These are phyloP conservation scores for Abrus precatorius DNA, from an alignment of 306 rosid genomes.

Conservation along the genomic window DNA sequence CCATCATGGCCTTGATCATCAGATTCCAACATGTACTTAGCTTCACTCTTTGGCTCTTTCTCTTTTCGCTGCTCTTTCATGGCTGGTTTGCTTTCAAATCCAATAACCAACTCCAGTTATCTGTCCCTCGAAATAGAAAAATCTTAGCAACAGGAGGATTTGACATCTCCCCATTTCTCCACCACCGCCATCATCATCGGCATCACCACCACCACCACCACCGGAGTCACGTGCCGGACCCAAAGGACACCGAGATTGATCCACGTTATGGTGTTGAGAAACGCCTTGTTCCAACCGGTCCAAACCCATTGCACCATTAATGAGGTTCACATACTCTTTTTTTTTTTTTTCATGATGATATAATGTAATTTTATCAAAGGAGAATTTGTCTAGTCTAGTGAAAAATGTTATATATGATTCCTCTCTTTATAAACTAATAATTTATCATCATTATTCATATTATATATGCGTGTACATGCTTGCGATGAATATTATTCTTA, in stretches of 20 bases:
- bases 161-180: conserved; percentile 70
- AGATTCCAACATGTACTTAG: conserved; percentile 50
- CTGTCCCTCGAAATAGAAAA: conserved; percentile 55
- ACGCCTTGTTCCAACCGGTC: conserved; percentile 96
- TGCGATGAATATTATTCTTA: conserved; percentile 6
- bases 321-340: conserved; percentile 42
- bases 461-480: not conserved
- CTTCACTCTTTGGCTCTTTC: conserved; percentile 62
- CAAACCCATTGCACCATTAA: conserved; percentile 98
- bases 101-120: not conserved
- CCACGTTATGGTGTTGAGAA: conserved; percentile 79
- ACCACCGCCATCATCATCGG: conserved; percentile 31
- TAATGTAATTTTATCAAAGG: conserved; percentile 55
- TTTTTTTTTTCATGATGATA: conserved; percentile 36
- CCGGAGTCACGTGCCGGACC: conserved; percentile 23
- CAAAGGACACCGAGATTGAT: conserved; percentile 55
- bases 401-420: conserved; percentile 47
- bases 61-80: conserved; percentile 53
- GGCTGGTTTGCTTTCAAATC: conserved; percentile 46
- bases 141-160: conserved; percentile 44
- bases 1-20: conserved; percentile 51
- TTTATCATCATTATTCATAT: conserved; percentile 12
- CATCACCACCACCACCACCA: conserved; percentile 43
- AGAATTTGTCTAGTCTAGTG: conserved; percentile 48
- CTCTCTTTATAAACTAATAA: conserved; percentile 33